phyloP scores from a whole-genome alignment of 441 rosid species.

The Aquilaria agallochum region DNA sequence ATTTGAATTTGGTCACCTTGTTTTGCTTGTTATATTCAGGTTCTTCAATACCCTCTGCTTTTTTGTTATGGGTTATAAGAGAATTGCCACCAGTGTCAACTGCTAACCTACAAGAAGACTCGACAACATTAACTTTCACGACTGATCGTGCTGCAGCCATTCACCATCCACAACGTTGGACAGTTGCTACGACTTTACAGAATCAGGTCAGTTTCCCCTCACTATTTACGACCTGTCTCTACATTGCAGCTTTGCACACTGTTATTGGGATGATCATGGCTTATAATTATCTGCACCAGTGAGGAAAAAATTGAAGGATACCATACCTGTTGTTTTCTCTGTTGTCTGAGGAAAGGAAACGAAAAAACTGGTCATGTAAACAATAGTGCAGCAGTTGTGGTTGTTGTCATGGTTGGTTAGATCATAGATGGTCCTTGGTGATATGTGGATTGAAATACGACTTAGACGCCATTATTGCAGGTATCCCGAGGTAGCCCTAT shows the following conservation, averaged over 20 bases:
- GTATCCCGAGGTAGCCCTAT: conserved; percentile 39
- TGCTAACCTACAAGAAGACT: conserved; percentile 30
- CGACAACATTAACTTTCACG: conserved; percentile 39
- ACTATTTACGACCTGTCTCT: not conserved
- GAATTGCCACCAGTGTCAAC: conserved; percentile 41
- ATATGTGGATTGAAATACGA: no score
- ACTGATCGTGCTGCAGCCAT: conserved; percentile 25
- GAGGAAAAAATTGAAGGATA: no score
- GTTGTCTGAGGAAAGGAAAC: no score
- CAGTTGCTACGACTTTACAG: conserved; percentile 35
- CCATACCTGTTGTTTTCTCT: no score
- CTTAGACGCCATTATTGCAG: conserved; percentile 22
- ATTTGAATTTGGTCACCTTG: not conserved
- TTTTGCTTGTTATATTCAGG: conserved; percentile 27
- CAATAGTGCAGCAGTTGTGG: no score
- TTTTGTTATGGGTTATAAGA: conserved; percentile 62
- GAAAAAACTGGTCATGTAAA: no score
- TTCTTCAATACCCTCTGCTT: conserved; percentile 62
- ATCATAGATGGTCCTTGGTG: no score
- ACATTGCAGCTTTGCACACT: not conserved
- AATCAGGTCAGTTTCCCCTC: conserved; percentile 38
- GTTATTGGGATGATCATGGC: no score
- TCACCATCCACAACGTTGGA: conserved; percentile 36
- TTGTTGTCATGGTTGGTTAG: no score
- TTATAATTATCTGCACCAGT: no score